Evolutionary conservation across 1,284 basidiomycete genomes (phyloP).

Genomic region (Grifola frondosa): DNA sequence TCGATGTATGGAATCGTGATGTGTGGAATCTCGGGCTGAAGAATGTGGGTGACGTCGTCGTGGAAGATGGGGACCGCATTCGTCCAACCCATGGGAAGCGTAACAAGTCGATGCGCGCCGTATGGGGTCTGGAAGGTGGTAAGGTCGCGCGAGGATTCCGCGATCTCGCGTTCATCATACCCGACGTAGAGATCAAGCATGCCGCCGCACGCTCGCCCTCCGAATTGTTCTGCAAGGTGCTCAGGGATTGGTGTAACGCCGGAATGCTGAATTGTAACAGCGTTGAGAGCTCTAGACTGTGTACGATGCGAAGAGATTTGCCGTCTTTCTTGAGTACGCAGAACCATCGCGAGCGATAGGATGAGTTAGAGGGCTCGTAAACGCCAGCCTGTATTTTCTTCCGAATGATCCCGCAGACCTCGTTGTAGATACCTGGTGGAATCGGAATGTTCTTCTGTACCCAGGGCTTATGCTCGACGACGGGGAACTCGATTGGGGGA

Average conservation of each 20-base stretch:
- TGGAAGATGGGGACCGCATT: slow-evolving; percentile 40
- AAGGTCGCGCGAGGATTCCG: slow-evolving; percentile 27
- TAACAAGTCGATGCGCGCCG: slow-evolving; percentile 24
- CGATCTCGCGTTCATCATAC: slow-evolving; percentile 23
- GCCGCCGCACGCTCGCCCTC: slow-evolving; percentile 20
- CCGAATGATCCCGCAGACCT: slow-evolving; percentile 33
- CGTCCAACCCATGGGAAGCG: slow-evolving; percentile 40
- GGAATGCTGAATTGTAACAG: slow-evolving; percentile 33
- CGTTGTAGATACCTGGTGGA: slow-evolving; percentile 34
- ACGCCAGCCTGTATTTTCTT: slow-evolving; percentile 34
- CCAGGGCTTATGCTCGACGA: slow-evolving; percentile 30
- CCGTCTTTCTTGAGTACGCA: slow-evolving; percentile 39
- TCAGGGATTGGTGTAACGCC: slow-evolving; percentile 28
- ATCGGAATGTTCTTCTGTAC: slow-evolving; percentile 38
- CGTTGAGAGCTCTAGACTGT: slow-evolving; percentile 33
- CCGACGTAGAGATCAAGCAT: slow-evolving; percentile 28
- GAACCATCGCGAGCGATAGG: slow-evolving; percentile 40
- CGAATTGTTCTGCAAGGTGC: slow-evolving; percentile 28
- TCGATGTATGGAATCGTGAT: slow-evolving; percentile 33
- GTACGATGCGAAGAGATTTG: slow-evolving; percentile 32
- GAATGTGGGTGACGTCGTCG: slow-evolving; percentile 34
- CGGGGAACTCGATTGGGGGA: slow-evolving; percentile 5
- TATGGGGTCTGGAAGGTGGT: slow-evolving; percentile 20
- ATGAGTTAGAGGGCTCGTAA: slow-evolving; percentile 37
- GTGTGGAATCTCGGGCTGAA: slow-evolving; percentile 37